phyloP scores from a whole-genome alignment of 768 basidiomycete species.

The Leccinum subgranulosum region DNA sequence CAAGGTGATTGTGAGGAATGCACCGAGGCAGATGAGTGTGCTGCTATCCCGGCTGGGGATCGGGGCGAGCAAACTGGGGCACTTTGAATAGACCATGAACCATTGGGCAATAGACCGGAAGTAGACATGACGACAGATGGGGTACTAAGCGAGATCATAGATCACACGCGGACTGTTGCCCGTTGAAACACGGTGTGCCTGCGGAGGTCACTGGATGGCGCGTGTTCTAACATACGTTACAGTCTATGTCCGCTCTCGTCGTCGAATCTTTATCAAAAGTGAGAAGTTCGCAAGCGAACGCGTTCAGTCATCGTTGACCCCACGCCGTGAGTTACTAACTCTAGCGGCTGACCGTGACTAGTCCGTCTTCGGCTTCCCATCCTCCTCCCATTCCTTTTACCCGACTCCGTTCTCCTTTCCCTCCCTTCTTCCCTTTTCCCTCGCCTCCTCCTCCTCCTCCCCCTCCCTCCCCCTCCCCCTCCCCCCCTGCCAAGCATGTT shows the following conservation, averaged over 20 bases:
- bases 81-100: constrained; percentile 41
- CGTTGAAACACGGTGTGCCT: constrained; percentile 16
- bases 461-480: neutral
- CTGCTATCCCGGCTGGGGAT: constrained; percentile 46
- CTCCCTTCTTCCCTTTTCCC: neutral
- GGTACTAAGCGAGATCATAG: neutral
- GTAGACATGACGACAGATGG: constrained; percentile 10
- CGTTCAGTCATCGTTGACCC: neutral
- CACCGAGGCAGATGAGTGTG: constrained; percentile 39
- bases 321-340: neutral
- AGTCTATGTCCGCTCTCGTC: constrained; percentile 6
- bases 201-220: constrained; percentile 13
- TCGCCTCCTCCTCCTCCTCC: neutral
- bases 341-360: constrained; percentile 29
- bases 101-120: neutral
- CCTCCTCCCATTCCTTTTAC: neutral
- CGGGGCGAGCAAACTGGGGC: constrained; percentile 44
- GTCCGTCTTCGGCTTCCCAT: constrained; percentile 5
- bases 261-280: neutral
- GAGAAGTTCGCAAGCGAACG: neutral
- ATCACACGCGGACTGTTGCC: neutral
- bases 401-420: neutral
- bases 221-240: neutral
- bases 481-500: constrained; percentile 1
- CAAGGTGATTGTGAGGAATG: constrained; percentile 28